Percentiles rank a stretch among this genome's conserved stretches.
Evolutionary conservation across 768 basidiomycete genomes (phyloP).

Genomic region (Calocybe cyanea): DNA sequence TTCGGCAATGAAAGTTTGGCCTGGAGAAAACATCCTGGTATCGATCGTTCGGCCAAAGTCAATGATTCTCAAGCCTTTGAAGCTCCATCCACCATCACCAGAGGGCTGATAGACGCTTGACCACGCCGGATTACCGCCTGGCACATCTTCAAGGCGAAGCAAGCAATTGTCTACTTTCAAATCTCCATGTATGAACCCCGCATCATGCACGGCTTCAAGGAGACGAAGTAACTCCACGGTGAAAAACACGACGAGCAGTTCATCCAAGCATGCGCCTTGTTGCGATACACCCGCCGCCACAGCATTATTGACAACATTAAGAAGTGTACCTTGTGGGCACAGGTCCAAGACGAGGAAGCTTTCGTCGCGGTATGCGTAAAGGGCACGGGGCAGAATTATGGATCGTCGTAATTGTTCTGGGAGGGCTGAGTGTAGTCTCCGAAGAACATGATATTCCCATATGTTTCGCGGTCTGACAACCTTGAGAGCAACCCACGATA

Average conservation of each 20-base stretch:
- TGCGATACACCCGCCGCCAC: constrained; percentile 70
- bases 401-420: constrained; percentile 55
- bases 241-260: constrained; percentile 94
- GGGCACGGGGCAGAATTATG: constrained; percentile 69
- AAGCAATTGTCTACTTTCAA: constrained; percentile 99
- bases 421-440: constrained; percentile 71
- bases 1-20: constrained; percentile 80
- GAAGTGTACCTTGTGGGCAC: constrained; percentile 87
- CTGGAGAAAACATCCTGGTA: constrained; percentile 70
- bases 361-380: constrained; percentile 88
- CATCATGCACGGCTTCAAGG: constrained; percentile 75
- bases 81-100: constrained; percentile 81
- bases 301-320: constrained; percentile 89
- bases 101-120: constrained; percentile 69
- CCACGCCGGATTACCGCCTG: constrained; percentile 68
- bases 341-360: constrained; percentile 86
- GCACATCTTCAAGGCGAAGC: constrained; percentile 83
- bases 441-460: constrained; percentile 91
- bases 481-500: constrained; percentile 78
- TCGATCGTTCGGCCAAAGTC: constrained; percentile 98
- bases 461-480: constrained; percentile 83
- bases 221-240: constrained; percentile 82
- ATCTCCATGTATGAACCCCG: constrained; percentile 95
- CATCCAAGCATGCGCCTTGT: constrained; percentile 81
- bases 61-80: constrained; percentile 89